A percentile compares a stretch with the other conserved stretches of the same genome.
Conservation (phyloP, 768 basidiomycete species). For the Trametes villosa region DNA sequence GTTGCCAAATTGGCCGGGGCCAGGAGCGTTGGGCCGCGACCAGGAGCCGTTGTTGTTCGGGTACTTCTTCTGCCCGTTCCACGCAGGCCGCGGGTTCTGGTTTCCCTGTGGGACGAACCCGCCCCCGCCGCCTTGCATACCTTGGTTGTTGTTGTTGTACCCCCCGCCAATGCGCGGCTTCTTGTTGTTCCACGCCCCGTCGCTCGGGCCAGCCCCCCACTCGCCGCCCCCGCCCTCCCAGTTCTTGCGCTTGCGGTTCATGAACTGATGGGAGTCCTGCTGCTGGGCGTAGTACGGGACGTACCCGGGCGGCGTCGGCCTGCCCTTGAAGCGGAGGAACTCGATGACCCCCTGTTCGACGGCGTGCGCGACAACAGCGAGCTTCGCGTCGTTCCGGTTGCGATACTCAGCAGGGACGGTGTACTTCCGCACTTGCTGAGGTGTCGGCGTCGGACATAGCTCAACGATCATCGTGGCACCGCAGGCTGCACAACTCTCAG, state of each 20-base stretch:
- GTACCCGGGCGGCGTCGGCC: conserved; percentile 46
- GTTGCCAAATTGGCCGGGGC: conserved; percentile 14
- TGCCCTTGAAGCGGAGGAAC: conserved; percentile 58
- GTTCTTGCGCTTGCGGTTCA: conserved; percentile 18
- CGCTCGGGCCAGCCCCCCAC: not conserved
- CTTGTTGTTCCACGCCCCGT: conserved; percentile 11
- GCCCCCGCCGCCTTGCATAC: not conserved
- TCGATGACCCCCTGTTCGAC: conserved; percentile 61
- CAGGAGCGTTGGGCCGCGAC: conserved; percentile 6
- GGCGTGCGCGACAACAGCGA: conserved; percentile 56
- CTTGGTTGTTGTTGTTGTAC: not conserved
- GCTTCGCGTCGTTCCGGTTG: conserved; percentile 63
- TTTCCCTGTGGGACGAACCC: not conserved
- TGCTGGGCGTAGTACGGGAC: conserved; percentile 14
- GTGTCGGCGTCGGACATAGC: conserved; percentile 37
- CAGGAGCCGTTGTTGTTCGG: not conserved
- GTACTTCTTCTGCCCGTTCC: conserved; percentile 16
- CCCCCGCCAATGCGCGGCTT: conserved; percentile 5
- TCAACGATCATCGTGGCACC: conserved; percentile 55
- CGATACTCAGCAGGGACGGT: conserved; percentile 53
- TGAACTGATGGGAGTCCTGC: not conserved
- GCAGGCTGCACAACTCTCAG: conserved; percentile 45
- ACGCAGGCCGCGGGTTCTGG: not conserved
- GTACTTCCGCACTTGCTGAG: conserved; percentile 48
- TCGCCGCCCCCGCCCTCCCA: conserved; percentile 11